Conservation (phyloP, 2,329 filamentous ascomycete species). For the Coniochaeta ligniaria region DNA sequence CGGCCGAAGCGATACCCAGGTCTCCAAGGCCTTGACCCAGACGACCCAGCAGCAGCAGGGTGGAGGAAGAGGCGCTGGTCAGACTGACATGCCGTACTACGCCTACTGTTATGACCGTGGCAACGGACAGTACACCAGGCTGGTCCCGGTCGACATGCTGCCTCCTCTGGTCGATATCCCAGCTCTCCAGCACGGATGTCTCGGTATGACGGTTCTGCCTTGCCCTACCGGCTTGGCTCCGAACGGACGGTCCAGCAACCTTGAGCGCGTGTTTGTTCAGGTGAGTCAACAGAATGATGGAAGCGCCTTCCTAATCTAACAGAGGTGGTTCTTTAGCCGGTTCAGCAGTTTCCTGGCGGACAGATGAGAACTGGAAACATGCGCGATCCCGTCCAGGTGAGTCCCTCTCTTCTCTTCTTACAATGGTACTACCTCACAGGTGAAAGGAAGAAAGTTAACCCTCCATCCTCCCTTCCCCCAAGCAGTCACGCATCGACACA, state of each 20-base stretch:
- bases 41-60: neutral
- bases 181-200: slow-evolving; percentile 25
- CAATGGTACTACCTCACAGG: neutral
- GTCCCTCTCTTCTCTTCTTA: neutral
- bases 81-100: slow-evolving; percentile 19
- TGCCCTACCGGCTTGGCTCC: slow-evolving; percentile 27
- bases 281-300: slow-evolving; percentile 12
- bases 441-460: neutral
- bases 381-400: slow-evolving; percentile 1
- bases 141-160: slow-evolving; percentile 49
- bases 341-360: neutral
- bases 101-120: slow-evolving; percentile 47
- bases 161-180: slow-evolving; percentile 36
- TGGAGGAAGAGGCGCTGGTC: neutral
- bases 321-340: neutral
- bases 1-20: neutral
- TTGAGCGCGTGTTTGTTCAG: slow-evolving; percentile 16
- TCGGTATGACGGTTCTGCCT: slow-evolving; percentile 41
- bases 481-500: slow-evolving; percentile 20
- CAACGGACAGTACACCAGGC: slow-evolving; percentile 44
- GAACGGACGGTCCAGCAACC: slow-evolving; percentile 29
- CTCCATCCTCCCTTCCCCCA: neutral
- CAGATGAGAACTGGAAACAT: neutral
- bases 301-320: neutral
- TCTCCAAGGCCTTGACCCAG: neutral